Base-by-base conservation (phyloP, 2,329 filamentous ascomycete species). In the Pseudogymnoascus sp. region DNA sequence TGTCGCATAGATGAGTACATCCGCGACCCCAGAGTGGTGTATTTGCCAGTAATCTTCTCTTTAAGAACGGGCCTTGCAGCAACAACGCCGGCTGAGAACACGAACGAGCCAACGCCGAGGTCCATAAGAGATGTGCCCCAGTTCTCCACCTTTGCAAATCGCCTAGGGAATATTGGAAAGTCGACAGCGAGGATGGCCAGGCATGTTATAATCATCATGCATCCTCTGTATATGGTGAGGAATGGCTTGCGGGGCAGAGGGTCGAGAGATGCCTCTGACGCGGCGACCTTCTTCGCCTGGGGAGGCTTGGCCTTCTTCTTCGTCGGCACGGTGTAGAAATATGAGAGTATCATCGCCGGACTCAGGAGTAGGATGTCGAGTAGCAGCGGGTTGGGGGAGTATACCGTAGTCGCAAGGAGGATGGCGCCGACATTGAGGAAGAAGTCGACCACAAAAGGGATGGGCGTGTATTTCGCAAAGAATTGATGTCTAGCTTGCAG, bases 61-160 rank as follows among this genome's bases (percentile, higher is more conserved):
- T 89, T 92, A 54, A 97, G 78, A 10, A 92, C 80, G 1, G 90
- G 85, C 15, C 93, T 83, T 11, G 92, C 92, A 37, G 90, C 92
- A n/a, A 97, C 91, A 35, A 97, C 79, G 21, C 94, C 94, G 13
- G 89, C 89, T 2, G 92, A 92, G 75, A 96, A 99, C 68, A 99
- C 94, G 76, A 99, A 99, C 10, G 92, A 96, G 29, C 94, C 94
- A 57, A 99, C 94, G 58, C 94, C 94, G 69, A 97, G 81, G 72
- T 99, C 94, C 94, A 99, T 99, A 64, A 99, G 78, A n/a, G 93
- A 97, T 1, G 93, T 97, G 61, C 94, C 94, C 91, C 94, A 99
- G n/a, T 90, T 97, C 75, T 99, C 94, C 2, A 96, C 94, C 77
- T 99, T 99, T 62, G 92, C 94, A 72, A 97, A 97, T 33, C 94